Base-by-base conservation (phyloP, 176 grass and related monocot species). In the Metroxylon sagu region DNA sequence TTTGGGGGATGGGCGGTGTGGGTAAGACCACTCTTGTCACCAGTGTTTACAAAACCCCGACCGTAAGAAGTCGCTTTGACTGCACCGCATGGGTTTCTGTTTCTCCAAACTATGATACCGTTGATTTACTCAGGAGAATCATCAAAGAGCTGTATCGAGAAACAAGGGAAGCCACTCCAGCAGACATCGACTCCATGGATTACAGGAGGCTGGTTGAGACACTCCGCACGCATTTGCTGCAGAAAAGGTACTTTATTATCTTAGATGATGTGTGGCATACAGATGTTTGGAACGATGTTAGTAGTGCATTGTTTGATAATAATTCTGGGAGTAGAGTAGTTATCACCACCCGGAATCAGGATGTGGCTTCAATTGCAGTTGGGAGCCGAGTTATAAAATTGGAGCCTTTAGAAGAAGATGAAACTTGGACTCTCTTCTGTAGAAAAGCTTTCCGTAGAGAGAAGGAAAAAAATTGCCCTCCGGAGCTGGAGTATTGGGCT, bases 241-340 rank as follows among this genome's bases (percentile, higher is more conserved):
- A n/a, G 4, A 78, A 15, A 26, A 93, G 71, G 67, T 93, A 74
- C 28, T 59, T 93, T 18, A 84, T 93, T 26, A 73, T 93, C 8
- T 54, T 93, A 19, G 83, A 87, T 63, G 89, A 93, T 79, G 76
- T 93, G 0, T 93, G 89, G 89, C 52, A 84, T 17, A 65, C 79
- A 69, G 28, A 75, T 4, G 74, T 50, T 26, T 93, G 80, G 56
- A 60, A 52, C 12, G 53, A 93, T 19, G 76, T 87, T 14, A 25
- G 1, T 48, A 66, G 78, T 49, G 80, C 62, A 58, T 56, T 87
- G 2, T 23, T 73, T 27, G 76, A 83, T 70, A 73, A 75, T 52
- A 0, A 29, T 12, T 54, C 31, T 6, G 30, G 12, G 5, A 84
- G 58, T 30, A n/a, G 80, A 4, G 74, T 93, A 0, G 27, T 93